Conservation (phyloP, 148 eudicot genomes). For the Camellia japonica region DNA sequence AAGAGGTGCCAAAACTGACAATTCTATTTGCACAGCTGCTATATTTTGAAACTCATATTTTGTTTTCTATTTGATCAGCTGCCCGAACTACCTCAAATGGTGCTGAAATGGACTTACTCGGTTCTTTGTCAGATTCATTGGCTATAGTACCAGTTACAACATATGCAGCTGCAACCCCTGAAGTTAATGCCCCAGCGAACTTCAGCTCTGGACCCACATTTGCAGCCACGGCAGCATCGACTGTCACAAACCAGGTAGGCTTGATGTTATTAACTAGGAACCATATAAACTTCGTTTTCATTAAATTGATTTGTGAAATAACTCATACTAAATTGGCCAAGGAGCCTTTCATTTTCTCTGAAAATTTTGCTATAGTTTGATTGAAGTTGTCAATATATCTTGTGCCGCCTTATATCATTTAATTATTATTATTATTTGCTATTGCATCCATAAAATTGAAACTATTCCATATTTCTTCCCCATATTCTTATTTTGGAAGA, state of each 20-base stretch:
- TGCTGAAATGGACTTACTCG: constrained; percentile 74
- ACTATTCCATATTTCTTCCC: neutral
- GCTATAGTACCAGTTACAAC: constrained; percentile 61
- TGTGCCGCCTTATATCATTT: neutral
- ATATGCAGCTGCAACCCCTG: constrained; percentile 29
- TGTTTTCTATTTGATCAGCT: constrained; percentile 32
- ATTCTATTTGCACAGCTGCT: neutral
- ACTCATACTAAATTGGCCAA: neutral
- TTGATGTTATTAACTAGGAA: constrained; percentile 6
- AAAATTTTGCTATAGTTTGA: too few relatives aligned
- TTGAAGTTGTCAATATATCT: neutral
- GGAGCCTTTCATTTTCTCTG: neutral
- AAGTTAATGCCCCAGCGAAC: constrained; percentile 31
- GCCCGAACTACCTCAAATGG: constrained; percentile 47
- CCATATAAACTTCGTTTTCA: neutral
- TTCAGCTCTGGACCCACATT: constrained; percentile 40
- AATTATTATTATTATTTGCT: neutral
- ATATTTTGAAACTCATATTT: neutral
- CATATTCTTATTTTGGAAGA: neutral
- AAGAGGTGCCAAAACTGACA: neutral
- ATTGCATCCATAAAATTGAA: neutral
- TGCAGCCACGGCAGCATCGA: constrained; percentile 33
- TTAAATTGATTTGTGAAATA: neutral
- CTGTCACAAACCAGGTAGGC: constrained; percentile 56
- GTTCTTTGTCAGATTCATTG: constrained; percentile 69